A percentile compares a stretch with the other conserved stretches of the same genome.
Evolutionary conservation across 2,329 filamentous ascomycete genomes (phyloP).

Genomic region (Fusarium sp.): DNA sequence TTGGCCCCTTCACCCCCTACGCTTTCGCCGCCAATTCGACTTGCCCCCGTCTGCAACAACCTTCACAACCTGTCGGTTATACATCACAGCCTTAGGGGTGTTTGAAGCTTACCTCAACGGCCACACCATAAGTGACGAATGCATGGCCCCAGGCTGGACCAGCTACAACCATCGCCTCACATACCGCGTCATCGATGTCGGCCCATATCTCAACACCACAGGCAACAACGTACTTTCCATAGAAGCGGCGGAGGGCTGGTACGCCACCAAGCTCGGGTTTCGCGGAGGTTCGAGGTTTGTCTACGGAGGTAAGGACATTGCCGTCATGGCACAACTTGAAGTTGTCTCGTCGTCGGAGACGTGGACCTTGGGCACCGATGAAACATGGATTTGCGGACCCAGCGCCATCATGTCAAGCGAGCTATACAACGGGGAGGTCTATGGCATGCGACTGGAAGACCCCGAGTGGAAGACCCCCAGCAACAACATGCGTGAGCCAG

Average conservation of each 20-base stretch:
- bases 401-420: slow-evolving; percentile 4
- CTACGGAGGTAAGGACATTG: slow-evolving; percentile 48
- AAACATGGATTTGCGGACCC: slow-evolving; percentile 44
- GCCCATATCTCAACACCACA: slow-evolving; percentile 46
- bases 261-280: slow-evolving; percentile 48
- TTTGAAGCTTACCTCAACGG: slow-evolving; percentile 60
- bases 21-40: neutral
- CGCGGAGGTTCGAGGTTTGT: slow-evolving; percentile 43
- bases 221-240: slow-evolving; percentile 51
- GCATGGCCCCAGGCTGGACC: slow-evolving; percentile 62
- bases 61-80: neutral
- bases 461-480: neutral
- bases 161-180: slow-evolving; percentile 59
- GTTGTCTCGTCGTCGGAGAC: slow-evolving; percentile 41
- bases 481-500: neutral
- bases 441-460: neutral
- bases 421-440: neutral
- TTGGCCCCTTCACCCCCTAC: neutral
- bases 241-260: slow-evolving; percentile 61
- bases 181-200: slow-evolving; percentile 64
- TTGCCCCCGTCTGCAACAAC: neutral
- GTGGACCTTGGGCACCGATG: slow-evolving; percentile 47
- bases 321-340: slow-evolving; percentile 51
- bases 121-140: slow-evolving; percentile 47
- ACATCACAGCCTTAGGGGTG: slow-evolving; percentile 51